Conservation (phyloP, 768 basidiomycete genomes). For the Auriscalpium vulgare region DNA sequence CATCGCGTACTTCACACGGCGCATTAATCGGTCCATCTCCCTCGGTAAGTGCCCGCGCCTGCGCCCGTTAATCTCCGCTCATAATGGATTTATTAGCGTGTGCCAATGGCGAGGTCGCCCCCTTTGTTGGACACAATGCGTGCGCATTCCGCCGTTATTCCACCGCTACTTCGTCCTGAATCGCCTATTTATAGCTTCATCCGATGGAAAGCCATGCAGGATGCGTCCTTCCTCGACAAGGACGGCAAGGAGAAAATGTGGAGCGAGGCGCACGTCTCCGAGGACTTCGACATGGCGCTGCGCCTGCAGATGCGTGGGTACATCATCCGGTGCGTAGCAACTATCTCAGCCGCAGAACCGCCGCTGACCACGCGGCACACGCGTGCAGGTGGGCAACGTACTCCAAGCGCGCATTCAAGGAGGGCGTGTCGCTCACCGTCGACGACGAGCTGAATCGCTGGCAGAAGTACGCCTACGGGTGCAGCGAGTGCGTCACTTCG, state of each 20-base stretch:
- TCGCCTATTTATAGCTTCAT: conserved; percentile 27
- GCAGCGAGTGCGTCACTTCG: conserved; percentile 24
- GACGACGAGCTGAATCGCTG: conserved; percentile 90
- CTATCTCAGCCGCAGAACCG: conserved; percentile 3
- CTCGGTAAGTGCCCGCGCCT: conserved; percentile 16
- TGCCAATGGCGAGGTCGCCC: conserved; percentile 35
- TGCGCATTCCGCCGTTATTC: not conserved
- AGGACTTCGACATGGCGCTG: conserved; percentile 66
- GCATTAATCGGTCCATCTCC: conserved; percentile 39
- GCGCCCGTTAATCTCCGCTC: not conserved
- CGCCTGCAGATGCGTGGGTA: conserved; percentile 47
- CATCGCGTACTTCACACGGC: conserved; percentile 39
- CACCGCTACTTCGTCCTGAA: not conserved
- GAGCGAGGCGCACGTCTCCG: conserved; percentile 60
- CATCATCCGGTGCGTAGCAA: conserved; percentile 23
- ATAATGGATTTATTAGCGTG: conserved; percentile 17
- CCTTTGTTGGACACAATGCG: conserved; percentile 42
- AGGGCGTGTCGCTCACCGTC: conserved; percentile 83
- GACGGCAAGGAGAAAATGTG: conserved; percentile 49
- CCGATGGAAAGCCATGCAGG: conserved; percentile 52
- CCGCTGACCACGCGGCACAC: not conserved
- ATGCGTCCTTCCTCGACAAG: conserved; percentile 43
- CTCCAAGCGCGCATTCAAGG: conserved; percentile 77
- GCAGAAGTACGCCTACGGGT: conserved; percentile 78
- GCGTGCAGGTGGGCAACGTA: conserved; percentile 71